phyloP scores from a whole-genome alignment of 1,284 basidiomycete species.

The Boletus mariae region DNA sequence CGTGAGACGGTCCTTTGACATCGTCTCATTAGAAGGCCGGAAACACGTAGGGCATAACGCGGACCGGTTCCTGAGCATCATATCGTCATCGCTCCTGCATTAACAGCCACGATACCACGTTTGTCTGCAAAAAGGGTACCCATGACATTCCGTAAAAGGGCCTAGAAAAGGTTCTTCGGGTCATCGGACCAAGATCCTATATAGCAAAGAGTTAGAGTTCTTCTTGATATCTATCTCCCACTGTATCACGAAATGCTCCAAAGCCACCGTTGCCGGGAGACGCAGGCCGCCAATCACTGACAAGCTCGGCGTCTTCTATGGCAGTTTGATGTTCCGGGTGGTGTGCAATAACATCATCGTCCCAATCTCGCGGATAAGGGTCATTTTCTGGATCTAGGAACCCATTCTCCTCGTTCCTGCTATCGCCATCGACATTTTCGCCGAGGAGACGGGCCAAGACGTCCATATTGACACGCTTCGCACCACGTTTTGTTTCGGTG shows the following conservation, averaged over 20 bases:
- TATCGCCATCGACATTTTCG: slow-evolving; percentile 9
- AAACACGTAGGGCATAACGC: neutral
- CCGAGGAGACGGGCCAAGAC: slow-evolving; percentile 34
- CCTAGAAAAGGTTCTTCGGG: neutral
- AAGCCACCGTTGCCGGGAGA: slow-evolving; percentile 28
- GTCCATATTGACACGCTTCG: slow-evolving; percentile 36
- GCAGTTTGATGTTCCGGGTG: neutral
- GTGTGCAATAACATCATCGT: neutral
- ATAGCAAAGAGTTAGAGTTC: slow-evolving; percentile 20
- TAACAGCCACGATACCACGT: slow-evolving; percentile 1
- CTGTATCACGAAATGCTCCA: slow-evolving; percentile 10
- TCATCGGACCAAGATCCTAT: neutral
- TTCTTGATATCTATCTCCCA: slow-evolving; percentile 30
- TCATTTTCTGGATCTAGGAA: slow-evolving; percentile 10
- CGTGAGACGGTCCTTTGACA: slow-evolving; percentile 23
- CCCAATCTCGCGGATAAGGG: slow-evolving; percentile 7
- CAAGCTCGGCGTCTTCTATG: slow-evolving; percentile 27
- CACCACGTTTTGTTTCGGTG: slow-evolving; percentile 27
- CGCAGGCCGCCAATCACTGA: slow-evolving; percentile 39
- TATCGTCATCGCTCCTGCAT: neutral
- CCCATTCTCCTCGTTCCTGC: slow-evolving; percentile 6
- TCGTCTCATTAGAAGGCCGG: slow-evolving; percentile 13
- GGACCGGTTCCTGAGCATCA: slow-evolving; percentile 7
- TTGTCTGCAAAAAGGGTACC: slow-evolving; percentile 3
- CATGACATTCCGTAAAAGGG: slow-evolving; percentile 1